These are phyloP conservation scores for Komagataella kurtzmanii DNA, from an alignment of 805 yeast genomes.

Conservation along the genomic window DNA sequence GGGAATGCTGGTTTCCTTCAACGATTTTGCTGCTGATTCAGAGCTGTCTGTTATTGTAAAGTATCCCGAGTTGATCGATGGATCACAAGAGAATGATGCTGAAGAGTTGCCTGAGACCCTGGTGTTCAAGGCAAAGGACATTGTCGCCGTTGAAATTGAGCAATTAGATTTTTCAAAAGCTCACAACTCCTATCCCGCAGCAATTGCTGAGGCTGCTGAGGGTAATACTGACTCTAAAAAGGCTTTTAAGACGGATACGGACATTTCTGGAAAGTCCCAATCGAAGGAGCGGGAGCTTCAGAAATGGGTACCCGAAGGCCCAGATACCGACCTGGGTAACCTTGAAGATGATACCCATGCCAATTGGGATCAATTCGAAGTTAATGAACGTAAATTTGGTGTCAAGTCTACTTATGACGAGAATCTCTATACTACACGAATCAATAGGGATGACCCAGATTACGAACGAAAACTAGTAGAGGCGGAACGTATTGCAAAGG, in stretches of 20 bases:
- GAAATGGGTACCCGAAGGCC: conserved; percentile 71
- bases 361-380: conserved; percentile 89
- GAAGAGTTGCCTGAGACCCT: conserved; percentile 28
- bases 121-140: conserved; percentile 33
- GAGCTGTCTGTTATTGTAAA: conserved; percentile 39
- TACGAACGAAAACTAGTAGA: conserved; percentile 46
- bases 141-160: conserved; percentile 32
- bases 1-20: conserved; percentile 45
- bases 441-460: conserved; percentile 60
- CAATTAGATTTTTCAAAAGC: conserved; percentile 20
- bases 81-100: conserved; percentile 16
- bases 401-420: conserved; percentile 78
- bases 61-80: conserved; percentile 28
- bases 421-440: conserved; percentile 70
- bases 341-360: conserved; percentile 23
- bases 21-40: conserved; percentile 18
- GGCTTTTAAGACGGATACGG: conserved; percentile 72
- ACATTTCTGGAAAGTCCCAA: conserved; percentile 43
- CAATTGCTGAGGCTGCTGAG: conserved; percentile 2
- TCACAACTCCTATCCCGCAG: conserved; percentile 5
- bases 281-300: conserved; percentile 61
- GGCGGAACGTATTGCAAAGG: conserved; percentile 73
- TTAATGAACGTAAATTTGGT: conserved; percentile 83
- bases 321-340: conserved; percentile 11
- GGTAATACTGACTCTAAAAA: conserved; percentile 2